These are phyloP conservation scores for Abrus precatorius DNA, from an alignment of 306 rosid genomes.

Conservation along the genomic window DNA sequence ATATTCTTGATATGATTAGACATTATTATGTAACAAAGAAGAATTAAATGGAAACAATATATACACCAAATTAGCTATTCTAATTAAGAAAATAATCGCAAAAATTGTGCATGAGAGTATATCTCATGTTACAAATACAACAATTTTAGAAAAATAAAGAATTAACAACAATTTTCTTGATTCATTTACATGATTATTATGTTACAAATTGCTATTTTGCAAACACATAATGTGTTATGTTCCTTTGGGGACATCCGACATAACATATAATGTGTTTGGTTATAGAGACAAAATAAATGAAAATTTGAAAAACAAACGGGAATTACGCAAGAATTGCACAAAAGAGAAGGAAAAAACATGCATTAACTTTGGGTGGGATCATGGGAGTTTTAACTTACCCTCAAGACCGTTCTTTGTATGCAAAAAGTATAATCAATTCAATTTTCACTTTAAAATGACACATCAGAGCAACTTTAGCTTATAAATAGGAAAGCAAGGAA, in stretches of 20 bases:
- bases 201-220: not conserved
- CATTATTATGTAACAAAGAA: too few relatives aligned
- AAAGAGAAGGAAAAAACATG: not conserved
- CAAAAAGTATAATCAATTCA: conserved; percentile 35
- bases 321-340: conserved; percentile 1
- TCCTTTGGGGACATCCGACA: too few relatives aligned
- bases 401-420: conserved; percentile 9
- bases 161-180: not conserved
- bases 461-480: conserved; percentile 39
- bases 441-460: conserved; percentile 43
- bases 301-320: not conserved
- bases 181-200: not conserved
- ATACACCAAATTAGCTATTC: too few relatives aligned
- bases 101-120: too few relatives aligned
- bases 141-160: not conserved
- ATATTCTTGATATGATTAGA: too few relatives aligned
- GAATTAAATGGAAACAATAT: too few relatives aligned
- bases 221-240: not conserved
- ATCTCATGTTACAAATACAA: not conserved
- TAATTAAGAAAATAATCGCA: too few relatives aligned
- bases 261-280: not conserved
- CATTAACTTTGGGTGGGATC: conserved; percentile 41
- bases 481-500: conserved; percentile 28
- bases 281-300: not conserved
- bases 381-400: conserved; percentile 20